Percentiles rank a stretch among this genome's conserved stretches.
phyloP scores from a whole-genome alignment of 257 asterid genomes.

The Buddleja alternifolia region DNA sequence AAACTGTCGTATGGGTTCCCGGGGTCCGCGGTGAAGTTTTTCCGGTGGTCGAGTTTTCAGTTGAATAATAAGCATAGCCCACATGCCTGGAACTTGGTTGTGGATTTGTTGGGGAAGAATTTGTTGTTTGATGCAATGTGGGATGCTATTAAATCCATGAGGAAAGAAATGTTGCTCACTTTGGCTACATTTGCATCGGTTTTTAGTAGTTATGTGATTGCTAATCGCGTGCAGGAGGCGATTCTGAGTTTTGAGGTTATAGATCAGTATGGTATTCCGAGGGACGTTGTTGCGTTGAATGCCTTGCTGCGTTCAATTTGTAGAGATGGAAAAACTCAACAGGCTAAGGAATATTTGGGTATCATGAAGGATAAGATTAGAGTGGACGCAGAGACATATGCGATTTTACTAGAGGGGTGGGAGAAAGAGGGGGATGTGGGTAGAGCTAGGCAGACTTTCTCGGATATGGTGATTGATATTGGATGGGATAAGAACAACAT shows the following conservation, averaged over 20 bases:
- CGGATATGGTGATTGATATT: constrained; percentile 58
- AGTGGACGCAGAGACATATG: constrained; percentile 53
- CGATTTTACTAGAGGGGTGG: constrained; percentile 70
- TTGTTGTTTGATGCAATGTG: constrained; percentile 77
- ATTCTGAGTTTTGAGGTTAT: constrained; percentile 57
- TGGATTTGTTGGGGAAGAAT: constrained; percentile 69
- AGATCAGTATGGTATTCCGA: constrained; percentile 55
- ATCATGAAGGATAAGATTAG: constrained; percentile 44
- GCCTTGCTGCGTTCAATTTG: constrained; percentile 57
- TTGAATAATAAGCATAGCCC: constrained; percentile 47
- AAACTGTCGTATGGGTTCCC: constrained; percentile 53
- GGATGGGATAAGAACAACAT: constrained; percentile 65
- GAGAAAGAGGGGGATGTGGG: constrained; percentile 52
- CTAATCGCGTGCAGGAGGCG: constrained; percentile 56
- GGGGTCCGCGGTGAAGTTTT: constrained; percentile 61
- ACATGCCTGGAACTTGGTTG: constrained; percentile 67
- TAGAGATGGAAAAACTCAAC: constrained; percentile 49
- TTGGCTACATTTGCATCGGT: constrained; percentile 56
- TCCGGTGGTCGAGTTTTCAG: constrained; percentile 68
- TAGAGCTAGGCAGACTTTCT: constrained; percentile 49
- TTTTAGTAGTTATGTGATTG: constrained; percentile 53
- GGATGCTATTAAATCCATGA: constrained; percentile 78
- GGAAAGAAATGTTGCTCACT: constrained; percentile 47
- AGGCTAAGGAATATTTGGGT: constrained; percentile 46
- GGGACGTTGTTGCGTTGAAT: constrained; percentile 49